Conservation (phyloP, 2,329 filamentous ascomycete genomes). For the Furcasterigmium furcatum region DNA sequence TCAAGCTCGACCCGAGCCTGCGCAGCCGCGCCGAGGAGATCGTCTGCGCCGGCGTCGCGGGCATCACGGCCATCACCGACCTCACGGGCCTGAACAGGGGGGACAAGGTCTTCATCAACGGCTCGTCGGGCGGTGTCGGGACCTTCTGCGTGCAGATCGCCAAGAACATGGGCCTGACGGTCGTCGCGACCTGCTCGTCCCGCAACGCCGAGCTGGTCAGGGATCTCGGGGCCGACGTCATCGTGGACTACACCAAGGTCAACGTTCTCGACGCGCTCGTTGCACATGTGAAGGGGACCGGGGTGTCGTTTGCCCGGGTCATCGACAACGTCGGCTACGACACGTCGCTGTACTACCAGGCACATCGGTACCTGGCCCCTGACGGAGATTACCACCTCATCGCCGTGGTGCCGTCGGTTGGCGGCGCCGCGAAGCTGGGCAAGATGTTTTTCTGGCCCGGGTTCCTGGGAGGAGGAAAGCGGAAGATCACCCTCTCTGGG, state of each 20-base stretch:
- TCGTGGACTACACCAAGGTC: conserved; percentile 27
- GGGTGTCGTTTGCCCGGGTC: conserved; percentile 17
- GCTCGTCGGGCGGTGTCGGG: conserved; percentile 28
- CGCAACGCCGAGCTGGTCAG: conserved; percentile 25
- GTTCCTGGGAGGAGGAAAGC: neutral
- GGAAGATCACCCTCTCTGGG: neutral
- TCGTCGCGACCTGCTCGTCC: conserved; percentile 28
- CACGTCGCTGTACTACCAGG: conserved; percentile 14
- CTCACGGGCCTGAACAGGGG: conserved; percentile 12
- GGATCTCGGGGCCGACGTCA: conserved; percentile 28
- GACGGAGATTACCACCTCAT: conserved; percentile 64
- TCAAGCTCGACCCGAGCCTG: neutral
- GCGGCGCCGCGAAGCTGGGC: neutral
- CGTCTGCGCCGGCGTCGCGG: neutral
- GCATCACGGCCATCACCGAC: neutral
- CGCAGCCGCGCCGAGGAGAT: neutral
- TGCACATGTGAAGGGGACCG: neutral
- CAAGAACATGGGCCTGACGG: conserved; percentile 24
- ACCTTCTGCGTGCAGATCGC: conserved; percentile 33
- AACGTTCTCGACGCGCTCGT: conserved; percentile 13
- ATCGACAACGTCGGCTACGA: conserved; percentile 20
- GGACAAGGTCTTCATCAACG: conserved; percentile 26
- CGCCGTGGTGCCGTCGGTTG: conserved; percentile 32
- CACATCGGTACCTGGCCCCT: conserved; percentile 35
- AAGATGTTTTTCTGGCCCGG: neutral